Conservation (phyloP, 805 yeast species). For the Barnettozyma botsteinii region DNA sequence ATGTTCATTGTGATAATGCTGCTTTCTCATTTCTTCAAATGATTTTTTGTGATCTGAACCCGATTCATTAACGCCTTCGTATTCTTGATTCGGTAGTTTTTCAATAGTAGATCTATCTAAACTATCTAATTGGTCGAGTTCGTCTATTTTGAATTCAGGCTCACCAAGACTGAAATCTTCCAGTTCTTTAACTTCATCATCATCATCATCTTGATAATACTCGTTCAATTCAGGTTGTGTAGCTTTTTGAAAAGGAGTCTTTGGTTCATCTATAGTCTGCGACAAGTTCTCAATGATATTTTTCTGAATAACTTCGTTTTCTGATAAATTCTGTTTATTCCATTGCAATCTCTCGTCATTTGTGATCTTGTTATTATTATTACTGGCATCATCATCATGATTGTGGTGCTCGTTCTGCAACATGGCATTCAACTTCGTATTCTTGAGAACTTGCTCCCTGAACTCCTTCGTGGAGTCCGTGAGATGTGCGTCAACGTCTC, state of each 20-base stretch:
- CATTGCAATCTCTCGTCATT: constrained; percentile 52
- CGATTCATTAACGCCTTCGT: background rate
- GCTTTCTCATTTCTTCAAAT: constrained; percentile 75
- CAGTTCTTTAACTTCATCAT: constrained; percentile 30
- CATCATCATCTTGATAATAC: constrained; percentile 67
- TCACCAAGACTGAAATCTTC: constrained; percentile 54
- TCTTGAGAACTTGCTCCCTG: constrained; percentile 70
- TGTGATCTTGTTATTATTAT: background rate
- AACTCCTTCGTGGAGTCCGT: constrained; percentile 36
- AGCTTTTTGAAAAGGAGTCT: constrained; percentile 92
- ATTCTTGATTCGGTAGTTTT: constrained; percentile 16
- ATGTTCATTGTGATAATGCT: constrained; percentile 63
- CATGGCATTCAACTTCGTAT: constrained; percentile 71
- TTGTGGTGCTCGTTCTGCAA: constrained; percentile 27
- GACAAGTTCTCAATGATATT: constrained; percentile 40
- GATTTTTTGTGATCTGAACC: constrained; percentile 23
- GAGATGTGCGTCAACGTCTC: constrained; percentile 22
- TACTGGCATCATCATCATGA: background rate
- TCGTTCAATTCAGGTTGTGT: constrained; percentile 73
- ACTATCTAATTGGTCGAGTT: constrained; percentile 22
- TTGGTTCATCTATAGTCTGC: constrained; percentile 83
- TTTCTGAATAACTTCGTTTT: constrained; percentile 60
- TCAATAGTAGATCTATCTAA: constrained; percentile 30
- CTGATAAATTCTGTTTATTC: constrained; percentile 76
- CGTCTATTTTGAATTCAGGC: constrained; percentile 39